These are phyloP conservation scores for Mallotus nudiflorus DNA, from an alignment of 345 rosid species.

Conservation along the genomic window DNA sequence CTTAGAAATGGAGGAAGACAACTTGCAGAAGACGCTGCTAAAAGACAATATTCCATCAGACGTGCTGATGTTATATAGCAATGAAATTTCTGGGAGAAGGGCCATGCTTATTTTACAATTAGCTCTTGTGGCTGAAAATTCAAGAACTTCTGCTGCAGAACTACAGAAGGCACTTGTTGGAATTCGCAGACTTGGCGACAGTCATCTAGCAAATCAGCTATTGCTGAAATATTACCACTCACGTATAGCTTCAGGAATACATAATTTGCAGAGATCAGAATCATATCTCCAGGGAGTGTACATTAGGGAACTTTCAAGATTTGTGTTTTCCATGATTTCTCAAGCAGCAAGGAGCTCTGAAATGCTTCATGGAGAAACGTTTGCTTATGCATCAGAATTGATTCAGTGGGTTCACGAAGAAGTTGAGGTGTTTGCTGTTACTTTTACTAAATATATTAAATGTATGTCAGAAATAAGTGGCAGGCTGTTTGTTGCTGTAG, in stretches of 20 bases:
- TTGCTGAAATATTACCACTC: slow-evolving; percentile 52
- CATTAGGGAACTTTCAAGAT: slow-evolving; percentile 46
- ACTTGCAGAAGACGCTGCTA: slow-evolving; percentile 31
- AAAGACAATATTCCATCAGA: slow-evolving; percentile 21
- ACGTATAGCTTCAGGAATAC: slow-evolving; percentile 43
- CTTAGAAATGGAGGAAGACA: slow-evolving; percentile 43
- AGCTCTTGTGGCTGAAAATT: slow-evolving; percentile 45
- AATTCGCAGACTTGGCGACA: slow-evolving; percentile 47
- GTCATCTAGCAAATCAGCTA: slow-evolving; percentile 46
- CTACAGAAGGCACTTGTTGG: slow-evolving; percentile 53
- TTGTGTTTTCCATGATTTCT: slow-evolving; percentile 56
- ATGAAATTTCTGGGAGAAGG: slow-evolving; percentile 44
- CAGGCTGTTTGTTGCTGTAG: slow-evolving; percentile 45
- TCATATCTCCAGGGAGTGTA: slow-evolving; percentile 31
- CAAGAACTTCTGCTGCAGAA: slow-evolving; percentile 52
- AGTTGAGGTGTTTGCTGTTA: slow-evolving; percentile 38
- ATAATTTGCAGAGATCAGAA: slow-evolving; percentile 34
- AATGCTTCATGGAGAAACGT: slow-evolving; percentile 48
- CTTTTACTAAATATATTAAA: slow-evolving; percentile 40
- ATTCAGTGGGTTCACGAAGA: slow-evolving; percentile 51
- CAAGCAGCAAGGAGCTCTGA: slow-evolving; percentile 58
- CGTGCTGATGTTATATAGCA: slow-evolving; percentile 30
- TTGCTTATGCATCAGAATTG: slow-evolving; percentile 43
- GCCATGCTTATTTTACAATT: slow-evolving; percentile 38
- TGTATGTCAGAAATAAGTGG: slow-evolving; percentile 41